Base-by-base conservation (phyloP, 2,329 filamentous ascomycete genomes). In the Colletotrichum salicis region DNA sequence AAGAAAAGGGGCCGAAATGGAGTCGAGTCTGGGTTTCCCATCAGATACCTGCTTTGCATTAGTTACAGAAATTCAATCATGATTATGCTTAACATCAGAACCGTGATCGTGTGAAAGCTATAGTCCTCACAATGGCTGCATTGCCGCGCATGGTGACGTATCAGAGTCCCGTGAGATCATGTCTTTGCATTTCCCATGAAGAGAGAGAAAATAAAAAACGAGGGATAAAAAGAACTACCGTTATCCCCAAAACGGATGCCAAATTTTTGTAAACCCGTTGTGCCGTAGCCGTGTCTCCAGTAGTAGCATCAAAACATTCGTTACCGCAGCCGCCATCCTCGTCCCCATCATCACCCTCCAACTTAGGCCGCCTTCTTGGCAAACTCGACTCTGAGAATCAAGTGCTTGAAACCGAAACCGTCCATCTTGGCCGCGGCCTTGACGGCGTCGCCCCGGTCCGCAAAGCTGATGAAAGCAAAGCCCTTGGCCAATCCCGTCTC, bases 341-440 rank as follows among this genome's bases (percentile, higher is more conserved):
- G 7, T 13, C 29, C 37, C 11, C 12, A 27, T 37, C 37, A 15
- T 31, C 27, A 33, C 5, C 27, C 45, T 41, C 52, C 22, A 31
- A 8, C 41, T 71, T 82, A 85, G 69, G 80, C 79, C 19, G 89
- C 87, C 86, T 92, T 92, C 87, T 96, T 96, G 76, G 94, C 93
- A 84, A 96, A 96, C 86, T 96, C 94, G 76, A 96, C 94, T 81
- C 93, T 89, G 79, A 96, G 84, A 82, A 96, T 96, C 78, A 96
- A 87, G 86, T 96, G 94, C 83, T 93, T 93, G 87, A 94, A 96
- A 85, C 94, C 94, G 77, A 89, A 98, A 79, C 96, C 96, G 84
- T 99, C 96, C 94, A 99, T 96, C 90, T 97, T 98, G 86, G 93
- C 92, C 86, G 94, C 97, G 52, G 96, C 96, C 86, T 93, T 94